Evolutionary conservation across 352 stramenopile species (phyloP), one percentile per base, ranked within the genome.

Genomic region (Pythium monospermum): DNA sequence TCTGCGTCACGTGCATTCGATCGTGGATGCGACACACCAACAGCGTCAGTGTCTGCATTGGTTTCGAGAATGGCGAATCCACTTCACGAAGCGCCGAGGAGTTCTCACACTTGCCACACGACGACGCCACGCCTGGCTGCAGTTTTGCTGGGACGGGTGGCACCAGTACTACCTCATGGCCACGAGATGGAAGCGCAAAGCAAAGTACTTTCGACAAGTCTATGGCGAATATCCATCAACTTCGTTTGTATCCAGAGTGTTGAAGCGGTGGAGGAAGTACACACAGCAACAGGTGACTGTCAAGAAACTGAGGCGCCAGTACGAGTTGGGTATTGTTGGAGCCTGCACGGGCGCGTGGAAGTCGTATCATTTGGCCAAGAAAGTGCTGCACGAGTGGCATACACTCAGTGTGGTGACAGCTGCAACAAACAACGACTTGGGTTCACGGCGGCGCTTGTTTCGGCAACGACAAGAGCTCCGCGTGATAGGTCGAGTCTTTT

Each of bases 381-480:
- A 41, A 1, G 15, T 15, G 4, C 44, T 64, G 2, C 44, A 27
- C n/a, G 12, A 12, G 3, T 64, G 57, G 57, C 57, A 59, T n/a
- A 48, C 11, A 32, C 16, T 56, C 19, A 59, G 49, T 13, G 15
- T 64, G 0, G 18, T 47, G 4, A 23, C 49, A 15, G 33, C 18
- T 21, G 57, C 57, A 7, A 56, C 25, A 8, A 69, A 38, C 35
- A 57, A 49, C 3, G 61, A 63, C 10, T 46, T 68, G 4, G 71
- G 73, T 8, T 63, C 63, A 41, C 64, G 69, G 8, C 33, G 69
- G n/a, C 69, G 71, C 0, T 25, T 57, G 15, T 71, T 81, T 39
- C 56, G 53, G 12, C 36, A 56, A 15, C 18, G 21, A 8, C 21
- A 33, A 2, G 16, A 30, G 5, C 30, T 31, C 18, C 38, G 30